Evolutionary conservation across 768 basidiomycete species (phyloP), one percentile per base, ranked within the genome.

Genomic region (Crepidotus variabilis): DNA sequence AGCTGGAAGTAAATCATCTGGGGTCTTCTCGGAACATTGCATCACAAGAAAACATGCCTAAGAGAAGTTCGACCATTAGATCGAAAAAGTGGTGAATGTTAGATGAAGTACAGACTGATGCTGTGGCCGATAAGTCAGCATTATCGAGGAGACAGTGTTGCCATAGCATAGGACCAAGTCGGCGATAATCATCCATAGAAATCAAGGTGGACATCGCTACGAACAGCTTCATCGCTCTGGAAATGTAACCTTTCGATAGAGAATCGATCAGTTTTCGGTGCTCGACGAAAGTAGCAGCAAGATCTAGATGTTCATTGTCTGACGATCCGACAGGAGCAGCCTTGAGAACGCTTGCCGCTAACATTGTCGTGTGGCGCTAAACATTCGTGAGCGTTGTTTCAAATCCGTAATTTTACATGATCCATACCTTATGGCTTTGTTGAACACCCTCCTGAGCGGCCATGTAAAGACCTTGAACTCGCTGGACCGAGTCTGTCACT

Each of bases 21-120:
- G 74, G 0, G 69, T 71, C 69, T 81, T 87, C 66, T 90, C 89
- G 0, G 85, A 86, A 60, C 82, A 86, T 67, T 88, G 86, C 85
- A 88, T 89, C 22, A 84, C 57, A 21, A 91, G 69, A 65, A 86
- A 90, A 61, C 81, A 84, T 3, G 82, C 76, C 84, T 85, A 56
- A 23, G 57, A 23, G 51, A 55, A 7, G 52, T 16, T 49, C 32
- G 13, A 50, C 43, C 9, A 21, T 48, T 7, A 14, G 7, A 18
- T 46, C n/a, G 39, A 13, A 13, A 22, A 46, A 50, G 47, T 18
- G 11, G n/a, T 6, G 5, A 54, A 23, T 20, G 11, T 20, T 11
- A 16, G 47, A 3, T 47, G 2, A 49, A 34, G 35, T 48, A 68
- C 83, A 53, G 56, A 88, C 88, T 28, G 84, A 75, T 55, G 77